Base-by-base conservation (phyloP, 2,329 filamentous ascomycete genomes). In the Chrysosporium queenslandicum region DNA sequence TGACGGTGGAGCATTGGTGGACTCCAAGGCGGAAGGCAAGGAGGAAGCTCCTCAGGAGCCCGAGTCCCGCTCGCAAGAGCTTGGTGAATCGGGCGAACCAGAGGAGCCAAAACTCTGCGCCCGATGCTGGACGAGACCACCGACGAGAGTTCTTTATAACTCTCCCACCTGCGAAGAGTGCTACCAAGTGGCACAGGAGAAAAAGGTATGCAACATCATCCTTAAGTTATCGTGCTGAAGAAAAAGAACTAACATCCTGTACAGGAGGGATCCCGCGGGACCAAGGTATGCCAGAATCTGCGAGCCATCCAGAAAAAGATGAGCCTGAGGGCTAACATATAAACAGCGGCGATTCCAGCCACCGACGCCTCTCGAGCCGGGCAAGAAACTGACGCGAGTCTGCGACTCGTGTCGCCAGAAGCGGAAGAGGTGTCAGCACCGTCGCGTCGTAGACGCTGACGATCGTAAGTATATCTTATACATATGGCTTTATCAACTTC, bases 371-470 rank as follows among this genome's bases (percentile, higher is more conserved):
- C 55, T 60, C 21, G 32, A 56, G 27, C 53, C 55, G 5, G 58
- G 58, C 21, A 60, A 60, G 42, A 57, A 50, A 27, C 52, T 60
- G 52, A 60, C 58, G 6, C 39, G 54, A 37, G 58, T 60, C 18
- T 60, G 58, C 48, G 55, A 57, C 46, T 55, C 55, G 16, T 60
- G 58, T 49, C 53, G 57, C 3, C 55, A 50, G 14, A 58, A 58
- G 48, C 50, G 58, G 30, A 60, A 60, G 48, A 54, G 58, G 39
- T 60, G 58, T 46, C 53, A 57, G 42, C 58, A 60, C 29, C 56
- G 58, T 30, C 53, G 57, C 23, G 57, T 60, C 7, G 58, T 60
- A 8, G 55, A 60, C 50, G 55, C 55, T 16, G 52, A 57, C 42
- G 56, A 60, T 30, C 57, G 58, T 60, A 52, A 53, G 58, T 59